A percentile compares a stretch with the other conserved stretches of the same genome.
Evolutionary conservation across 371 early-diverging fungal species (phyloP).

Genomic region (Mortierella sp.): DNA sequence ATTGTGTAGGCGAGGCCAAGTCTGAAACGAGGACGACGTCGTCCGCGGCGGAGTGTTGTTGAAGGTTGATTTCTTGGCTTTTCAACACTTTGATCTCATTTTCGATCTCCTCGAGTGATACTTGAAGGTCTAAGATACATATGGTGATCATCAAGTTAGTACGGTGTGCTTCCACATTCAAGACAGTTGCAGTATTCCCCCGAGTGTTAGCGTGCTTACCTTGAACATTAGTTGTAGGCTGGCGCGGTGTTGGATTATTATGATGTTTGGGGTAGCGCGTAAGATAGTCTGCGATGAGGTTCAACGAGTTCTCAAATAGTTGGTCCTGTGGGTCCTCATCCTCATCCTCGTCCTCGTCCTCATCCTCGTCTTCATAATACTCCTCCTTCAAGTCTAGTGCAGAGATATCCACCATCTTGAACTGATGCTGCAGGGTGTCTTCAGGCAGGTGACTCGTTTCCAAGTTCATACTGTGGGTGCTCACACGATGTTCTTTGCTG

Average conservation of each 20-base stretch:
- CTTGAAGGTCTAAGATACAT: no score
- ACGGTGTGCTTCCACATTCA: no score
- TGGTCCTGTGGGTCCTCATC: neutral
- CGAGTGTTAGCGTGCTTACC: neutral
- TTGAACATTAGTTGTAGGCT: neutral
- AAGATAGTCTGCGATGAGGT: neutral
- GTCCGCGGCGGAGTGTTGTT: neutral
- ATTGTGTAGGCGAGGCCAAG: slow-evolving; percentile 42
- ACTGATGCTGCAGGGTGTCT: slow-evolving; percentile 1
- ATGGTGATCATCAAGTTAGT: no score
- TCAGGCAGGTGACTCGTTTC: neutral
- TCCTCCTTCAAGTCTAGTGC: neutral
- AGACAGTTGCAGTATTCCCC: neutral
- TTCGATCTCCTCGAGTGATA: no score
- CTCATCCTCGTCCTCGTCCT: neutral
- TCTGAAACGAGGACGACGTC: slow-evolving; percentile 20
- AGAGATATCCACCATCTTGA: neutral
- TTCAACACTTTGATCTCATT: no score
- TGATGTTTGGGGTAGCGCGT: neutral
- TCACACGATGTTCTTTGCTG: neutral
- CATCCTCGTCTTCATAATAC: neutral
- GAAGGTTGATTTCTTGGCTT: neutral
- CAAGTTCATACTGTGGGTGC: neutral
- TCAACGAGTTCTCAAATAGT: slow-evolving; percentile 11
- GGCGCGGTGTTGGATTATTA: neutral